These are phyloP conservation scores for Globisporangium nagaii DNA, from an alignment of 352 stramenopile species.

Conservation along the genomic window DNA sequence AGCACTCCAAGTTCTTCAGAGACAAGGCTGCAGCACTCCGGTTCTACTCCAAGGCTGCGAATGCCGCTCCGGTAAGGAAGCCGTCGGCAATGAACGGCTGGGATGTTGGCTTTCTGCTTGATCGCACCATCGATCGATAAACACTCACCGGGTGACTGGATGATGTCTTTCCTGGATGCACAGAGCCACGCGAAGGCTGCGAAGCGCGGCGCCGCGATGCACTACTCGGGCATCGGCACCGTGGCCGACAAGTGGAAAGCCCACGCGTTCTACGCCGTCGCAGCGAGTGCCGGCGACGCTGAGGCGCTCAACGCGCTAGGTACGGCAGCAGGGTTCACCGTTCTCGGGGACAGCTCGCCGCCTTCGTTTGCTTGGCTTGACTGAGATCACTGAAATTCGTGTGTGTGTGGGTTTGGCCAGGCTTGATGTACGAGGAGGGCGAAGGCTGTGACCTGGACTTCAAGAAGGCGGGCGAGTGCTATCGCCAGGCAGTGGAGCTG, in stretches of 20 bases:
- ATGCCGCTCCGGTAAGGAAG: slow-evolving; percentile 16
- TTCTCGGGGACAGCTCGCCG: neutral
- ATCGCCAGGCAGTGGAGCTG: slow-evolving; percentile 39
- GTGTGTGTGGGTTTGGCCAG: too few relatives aligned
- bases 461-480: slow-evolving; percentile 42
- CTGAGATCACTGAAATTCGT: too few relatives aligned
- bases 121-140: too few relatives aligned
- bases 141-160: too few relatives aligned
- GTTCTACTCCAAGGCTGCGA: slow-evolving; percentile 56
- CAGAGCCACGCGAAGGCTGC: slow-evolving; percentile 41
- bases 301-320: slow-evolving; percentile 70
- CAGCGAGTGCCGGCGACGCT: slow-evolving; percentile 37
- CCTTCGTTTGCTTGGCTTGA: neutral
- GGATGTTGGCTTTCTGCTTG: too few relatives aligned
- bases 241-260: slow-evolving; percentile 41
- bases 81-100: too few relatives aligned
- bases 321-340: too few relatives aligned
- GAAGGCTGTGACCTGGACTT: slow-evolving; percentile 70
- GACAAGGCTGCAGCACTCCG: slow-evolving; percentile 46
- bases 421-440: slow-evolving; percentile 76
- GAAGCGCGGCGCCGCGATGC: slow-evolving; percentile 51
- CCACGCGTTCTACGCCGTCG: slow-evolving; percentile 50
- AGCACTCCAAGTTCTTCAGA: slow-evolving; percentile 39
- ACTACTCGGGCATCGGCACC: slow-evolving; percentile 55
- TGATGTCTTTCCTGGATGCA: neutral